Evolutionary conservation across 1,284 basidiomycete genomes (phyloP), one percentile per base, ranked within the genome.

Genomic region (Limonomyces culmigenus): DNA sequence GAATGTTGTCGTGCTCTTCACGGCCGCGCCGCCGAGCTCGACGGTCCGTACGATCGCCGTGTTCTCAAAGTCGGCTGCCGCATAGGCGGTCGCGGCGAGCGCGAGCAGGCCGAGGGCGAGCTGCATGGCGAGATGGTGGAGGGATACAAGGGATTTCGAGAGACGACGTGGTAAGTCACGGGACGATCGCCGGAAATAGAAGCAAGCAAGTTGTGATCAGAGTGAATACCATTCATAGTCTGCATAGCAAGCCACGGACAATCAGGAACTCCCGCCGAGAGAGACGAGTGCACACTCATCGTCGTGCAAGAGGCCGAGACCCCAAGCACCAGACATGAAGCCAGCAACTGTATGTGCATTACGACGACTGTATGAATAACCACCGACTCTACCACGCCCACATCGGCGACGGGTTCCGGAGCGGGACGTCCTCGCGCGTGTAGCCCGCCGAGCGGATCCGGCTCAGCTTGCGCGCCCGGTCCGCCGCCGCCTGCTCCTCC

Each of bases 311-410:
- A n/a, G n/a, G n/a, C n/a, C n/a, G n/a, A n/a, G n/a, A n/a, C n/a
- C n/a, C n/a, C n/a, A n/a, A n/a, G n/a, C n/a, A n/a, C n/a, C n/a
- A n/a, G n/a, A n/a, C n/a, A n/a, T n/a, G n/a, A n/a, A n/a, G n/a
- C n/a, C n/a, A n/a, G n/a, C n/a, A n/a, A n/a, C n/a, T n/a, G n/a
- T n/a, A n/a, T n/a, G n/a, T n/a, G n/a, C n/a, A n/a, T n/a, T n/a
- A 29, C n/a, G 11, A 11, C n/a, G 25, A 29, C 25, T n/a, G 11
- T 33, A 40, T 42, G 33, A 49, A n/a, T n/a, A n/a, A n/a, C n/a
- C n/a, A n/a, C n/a, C n/a, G n/a, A n/a, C n/a, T n/a, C 64, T 74
- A 92, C 87, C 87, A 91, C 30, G 75, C 74, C 86, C 85, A 92
- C 33, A 63, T 65, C 20, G 76, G 65, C 33, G 72, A 67, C 30